phyloP scores from a whole-genome alignment of 2,329 filamentous ascomycete genomes.

The Ceratocystis papillata region DNA sequence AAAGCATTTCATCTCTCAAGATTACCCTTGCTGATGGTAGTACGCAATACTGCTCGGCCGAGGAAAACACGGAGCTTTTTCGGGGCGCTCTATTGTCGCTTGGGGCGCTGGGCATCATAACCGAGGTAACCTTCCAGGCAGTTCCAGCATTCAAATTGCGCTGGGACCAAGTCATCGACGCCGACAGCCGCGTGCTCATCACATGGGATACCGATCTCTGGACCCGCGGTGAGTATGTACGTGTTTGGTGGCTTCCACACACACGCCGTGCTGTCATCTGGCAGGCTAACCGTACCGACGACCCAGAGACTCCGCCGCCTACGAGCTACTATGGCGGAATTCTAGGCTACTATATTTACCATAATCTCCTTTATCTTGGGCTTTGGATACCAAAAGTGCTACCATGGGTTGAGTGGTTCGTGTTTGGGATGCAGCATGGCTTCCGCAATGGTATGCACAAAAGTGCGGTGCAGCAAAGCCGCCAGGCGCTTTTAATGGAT shows the following conservation, averaged over 20 bases:
- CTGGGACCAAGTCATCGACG: constrained; percentile 72
- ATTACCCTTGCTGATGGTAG: constrained; percentile 75
- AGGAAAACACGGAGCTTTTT: constrained; percentile 67
- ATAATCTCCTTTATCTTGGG: constrained; percentile 73
- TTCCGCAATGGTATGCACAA: constrained; percentile 60
- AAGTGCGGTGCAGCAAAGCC: constrained; percentile 67
- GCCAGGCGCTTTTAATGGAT: constrained; percentile 81
- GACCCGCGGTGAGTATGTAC: constrained; percentile 76
- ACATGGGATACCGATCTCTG: constrained; percentile 67
- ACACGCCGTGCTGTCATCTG: constrained; percentile 78
- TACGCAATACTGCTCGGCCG: constrained; percentile 57
- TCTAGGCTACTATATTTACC: constrained; percentile 81
- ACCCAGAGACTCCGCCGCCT: constrained; percentile 48
- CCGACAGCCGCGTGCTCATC: constrained; percentile 56
- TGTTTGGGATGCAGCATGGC: constrained; percentile 95
- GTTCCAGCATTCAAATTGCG: constrained; percentile 71
- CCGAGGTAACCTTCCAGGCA: constrained; percentile 75
- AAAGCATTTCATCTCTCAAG: constrained; percentile 61
- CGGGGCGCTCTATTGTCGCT: constrained; percentile 77
- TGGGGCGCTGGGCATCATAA: constrained; percentile 81
- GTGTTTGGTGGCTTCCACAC: constrained; percentile 98
- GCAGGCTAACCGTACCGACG: constrained; percentile 68
- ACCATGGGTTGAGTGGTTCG: constrained; percentile 88
- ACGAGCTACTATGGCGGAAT: constrained; percentile 69
- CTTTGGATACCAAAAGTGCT: constrained; percentile 69